Conservation (phyloP, 306 rosid genomes). For the Chamaecrista fasciculata region DNA sequence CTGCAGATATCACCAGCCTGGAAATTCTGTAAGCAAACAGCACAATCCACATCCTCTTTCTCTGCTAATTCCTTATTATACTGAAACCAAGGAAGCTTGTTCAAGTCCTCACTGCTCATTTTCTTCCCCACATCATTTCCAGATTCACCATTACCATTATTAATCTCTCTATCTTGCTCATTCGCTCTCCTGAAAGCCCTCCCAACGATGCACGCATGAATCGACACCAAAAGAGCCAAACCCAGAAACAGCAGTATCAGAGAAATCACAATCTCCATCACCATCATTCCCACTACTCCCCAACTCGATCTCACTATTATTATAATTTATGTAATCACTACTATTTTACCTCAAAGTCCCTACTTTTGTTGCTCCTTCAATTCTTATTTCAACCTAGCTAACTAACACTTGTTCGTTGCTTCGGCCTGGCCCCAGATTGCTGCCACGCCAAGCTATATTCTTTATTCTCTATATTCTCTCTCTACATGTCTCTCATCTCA, state of each 20-base stretch:
- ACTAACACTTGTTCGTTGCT: too few relatives aligned
- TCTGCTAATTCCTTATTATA: slow-evolving; percentile 37
- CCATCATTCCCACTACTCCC: slow-evolving; percentile 31
- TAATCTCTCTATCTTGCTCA: not conserved
- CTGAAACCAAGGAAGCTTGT: slow-evolving; percentile 58
- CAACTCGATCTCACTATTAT: too few relatives aligned
- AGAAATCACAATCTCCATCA: slow-evolving; percentile 41
- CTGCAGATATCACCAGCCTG: slow-evolving; percentile 61
- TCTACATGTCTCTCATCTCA: too few relatives aligned
- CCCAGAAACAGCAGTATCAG: slow-evolving; percentile 45
- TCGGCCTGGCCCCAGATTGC: not conserved
- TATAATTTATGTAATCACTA: too few relatives aligned
- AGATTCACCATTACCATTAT: not conserved
- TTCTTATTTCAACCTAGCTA: not conserved
- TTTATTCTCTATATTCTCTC: too few relatives aligned
- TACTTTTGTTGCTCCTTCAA: not conserved
- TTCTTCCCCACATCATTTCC: slow-evolving; percentile 7
- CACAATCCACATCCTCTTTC: slow-evolving; percentile 42
- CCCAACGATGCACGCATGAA: slow-evolving; percentile 51
- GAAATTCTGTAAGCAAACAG: slow-evolving; percentile 61
- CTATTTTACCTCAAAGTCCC: not conserved
- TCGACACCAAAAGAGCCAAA: slow-evolving; percentile 38
- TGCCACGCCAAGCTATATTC: not conserved
- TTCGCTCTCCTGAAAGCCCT: slow-evolving; percentile 43
- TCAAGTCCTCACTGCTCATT: slow-evolving; percentile 40